Conservation (phyloP, 1,284 basidiomycete species). For the Stygiomarasmius scandens region DNA sequence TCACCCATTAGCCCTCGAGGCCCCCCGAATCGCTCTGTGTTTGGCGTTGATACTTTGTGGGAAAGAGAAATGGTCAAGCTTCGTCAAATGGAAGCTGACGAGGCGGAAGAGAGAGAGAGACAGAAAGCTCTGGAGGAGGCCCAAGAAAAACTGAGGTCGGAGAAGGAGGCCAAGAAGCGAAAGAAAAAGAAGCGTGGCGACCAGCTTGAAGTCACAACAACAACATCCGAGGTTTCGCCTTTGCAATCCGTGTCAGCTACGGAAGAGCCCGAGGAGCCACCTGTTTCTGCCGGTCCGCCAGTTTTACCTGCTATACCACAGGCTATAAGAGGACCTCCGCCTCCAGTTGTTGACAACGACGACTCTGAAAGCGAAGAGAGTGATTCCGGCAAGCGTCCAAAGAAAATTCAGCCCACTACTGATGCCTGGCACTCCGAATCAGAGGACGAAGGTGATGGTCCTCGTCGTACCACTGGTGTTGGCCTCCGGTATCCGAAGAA, state of each 20-base stretch:
- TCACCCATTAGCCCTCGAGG: conserved; percentile 33
- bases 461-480: conserved; percentile 56
- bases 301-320: conserved; percentile 58
- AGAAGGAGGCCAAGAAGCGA: conserved; percentile 47
- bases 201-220: background rate
- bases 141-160: conserved; percentile 39
- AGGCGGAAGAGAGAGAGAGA: conserved; percentile 48
- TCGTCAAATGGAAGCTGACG: conserved; percentile 67
- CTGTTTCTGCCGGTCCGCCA: conserved; percentile 51
- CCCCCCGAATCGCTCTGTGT: conserved; percentile 67
- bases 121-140: conserved; percentile 48
- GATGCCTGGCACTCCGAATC: conserved; percentile 62
- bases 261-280: conserved; percentile 21
- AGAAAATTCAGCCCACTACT: conserved; percentile 22
- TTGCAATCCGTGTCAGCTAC: conserved; percentile 9
- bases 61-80: conserved; percentile 77
- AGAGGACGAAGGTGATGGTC: conserved; percentile 56
- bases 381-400: conserved; percentile 38
- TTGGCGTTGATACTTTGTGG: conserved; percentile 82
- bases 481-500: conserved; percentile 51
- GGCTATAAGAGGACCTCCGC: conserved; percentile 46
- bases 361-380: conserved; percentile 54
- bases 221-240: conserved; percentile 2
- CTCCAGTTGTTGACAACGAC: conserved; percentile 45
- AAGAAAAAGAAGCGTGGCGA: conserved; percentile 39